Percentiles rank a stretch among this genome's conserved stretches.
These are phyloP conservation scores for Teratosphaeria zuluensis DNA, from an alignment of 2,329 filamentous ascomycete species.

Conservation along the genomic window DNA sequence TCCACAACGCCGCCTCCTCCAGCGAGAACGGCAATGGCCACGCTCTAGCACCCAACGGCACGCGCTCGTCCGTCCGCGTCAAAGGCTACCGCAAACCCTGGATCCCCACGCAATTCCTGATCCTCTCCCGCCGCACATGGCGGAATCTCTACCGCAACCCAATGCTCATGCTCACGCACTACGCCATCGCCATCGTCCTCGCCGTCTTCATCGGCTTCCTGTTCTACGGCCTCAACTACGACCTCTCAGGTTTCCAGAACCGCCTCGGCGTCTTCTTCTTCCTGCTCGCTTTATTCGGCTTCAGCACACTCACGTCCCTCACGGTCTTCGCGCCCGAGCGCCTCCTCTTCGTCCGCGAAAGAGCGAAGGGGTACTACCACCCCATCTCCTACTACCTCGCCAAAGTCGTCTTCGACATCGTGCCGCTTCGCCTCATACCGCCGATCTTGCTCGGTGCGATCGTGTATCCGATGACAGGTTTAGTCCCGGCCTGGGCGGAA, in stretches of 20 bases:
- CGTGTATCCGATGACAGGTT: constrained; percentile 93
- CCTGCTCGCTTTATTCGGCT: constrained; percentile 87
- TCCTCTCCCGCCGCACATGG: constrained; percentile 87
- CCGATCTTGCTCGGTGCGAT: constrained; percentile 93
- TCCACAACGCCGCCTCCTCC: constrained; percentile 55
- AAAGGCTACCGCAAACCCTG: constrained; percentile 76
- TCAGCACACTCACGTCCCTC: constrained; percentile 87
- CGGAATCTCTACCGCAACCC: constrained; percentile 95
- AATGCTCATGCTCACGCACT: constrained; percentile 96
- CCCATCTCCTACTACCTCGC: constrained; percentile 89
- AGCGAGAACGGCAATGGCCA: constrained; percentile 52
- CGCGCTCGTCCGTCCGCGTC: constrained; percentile 43
- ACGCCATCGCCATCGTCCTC: constrained; percentile 89
- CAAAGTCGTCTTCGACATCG: constrained; percentile 97
- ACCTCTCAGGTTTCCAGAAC: constrained; percentile 97
- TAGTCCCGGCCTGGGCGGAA: constrained; percentile 69
- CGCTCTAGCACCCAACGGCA: constrained; percentile 27
- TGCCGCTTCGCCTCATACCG: constrained; percentile 86
- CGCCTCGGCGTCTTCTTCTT: constrained; percentile 96
- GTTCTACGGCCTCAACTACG: constrained; percentile 91
- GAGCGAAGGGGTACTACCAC: constrained; percentile 93
- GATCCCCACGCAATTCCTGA: constrained; percentile 71
- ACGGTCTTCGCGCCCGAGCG: constrained; percentile 89
- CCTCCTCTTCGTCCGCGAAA: constrained; percentile 81
- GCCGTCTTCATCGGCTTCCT: constrained; percentile 91